These are phyloP conservation scores for Cucurbita maxima DNA, from an alignment of 306 rosid species.

Conservation along the genomic window DNA sequence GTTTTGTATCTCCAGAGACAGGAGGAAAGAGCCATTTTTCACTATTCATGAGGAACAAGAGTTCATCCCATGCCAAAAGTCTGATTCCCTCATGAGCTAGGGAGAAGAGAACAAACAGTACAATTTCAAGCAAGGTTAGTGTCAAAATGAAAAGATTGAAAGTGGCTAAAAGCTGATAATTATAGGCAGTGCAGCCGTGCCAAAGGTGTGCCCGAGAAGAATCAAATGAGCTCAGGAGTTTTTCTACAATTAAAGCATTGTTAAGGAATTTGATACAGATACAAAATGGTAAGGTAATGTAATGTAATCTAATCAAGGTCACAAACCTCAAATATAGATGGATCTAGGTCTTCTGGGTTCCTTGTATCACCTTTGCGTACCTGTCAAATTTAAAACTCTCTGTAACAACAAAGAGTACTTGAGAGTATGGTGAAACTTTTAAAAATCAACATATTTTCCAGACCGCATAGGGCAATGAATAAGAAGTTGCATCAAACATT, in stretches of 20 bases:
- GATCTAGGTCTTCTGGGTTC: conserved; percentile 52
- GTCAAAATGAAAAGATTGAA: neutral
- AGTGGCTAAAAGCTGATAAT: neutral
- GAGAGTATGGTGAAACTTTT: neutral
- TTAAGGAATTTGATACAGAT: neutral
- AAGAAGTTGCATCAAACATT: neutral
- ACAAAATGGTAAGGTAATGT: neutral
- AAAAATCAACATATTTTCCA: neutral
- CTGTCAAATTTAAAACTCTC: conserved; percentile 30
- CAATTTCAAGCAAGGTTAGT: neutral
- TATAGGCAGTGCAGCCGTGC: neutral
- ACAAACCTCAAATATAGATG: conserved; percentile 67
- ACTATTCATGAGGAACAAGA: neutral
- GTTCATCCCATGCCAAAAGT: neutral
- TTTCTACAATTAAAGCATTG: neutral
- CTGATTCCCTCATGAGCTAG: neutral
- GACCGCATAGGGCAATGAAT: neutral
- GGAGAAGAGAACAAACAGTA: neutral
- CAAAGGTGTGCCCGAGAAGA: neutral
- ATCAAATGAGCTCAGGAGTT: neutral
- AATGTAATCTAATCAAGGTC: neutral
- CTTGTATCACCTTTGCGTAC: conserved; percentile 73
- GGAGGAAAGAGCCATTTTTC: neutral
- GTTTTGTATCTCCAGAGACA: neutral
- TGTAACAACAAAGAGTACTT: neutral